phyloP scores from a whole-genome alignment of 495 filamentous ascomycete genomes.

The Lichina pygmaea region DNA sequence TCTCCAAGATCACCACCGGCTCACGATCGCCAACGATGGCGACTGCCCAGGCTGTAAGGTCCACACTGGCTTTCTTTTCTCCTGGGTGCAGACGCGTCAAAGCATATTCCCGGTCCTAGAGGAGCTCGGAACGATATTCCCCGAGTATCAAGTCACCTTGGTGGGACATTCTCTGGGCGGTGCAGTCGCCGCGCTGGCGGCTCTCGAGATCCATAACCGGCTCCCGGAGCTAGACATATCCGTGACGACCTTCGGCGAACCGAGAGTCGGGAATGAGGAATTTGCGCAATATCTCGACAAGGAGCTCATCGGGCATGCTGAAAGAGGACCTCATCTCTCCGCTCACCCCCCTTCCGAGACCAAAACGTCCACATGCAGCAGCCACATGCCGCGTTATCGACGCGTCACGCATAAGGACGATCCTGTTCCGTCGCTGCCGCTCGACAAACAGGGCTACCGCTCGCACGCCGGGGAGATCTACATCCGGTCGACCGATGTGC shows the following conservation, averaged over 20 bases:
- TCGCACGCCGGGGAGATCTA: slow-evolving; percentile 71
- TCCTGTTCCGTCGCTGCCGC: slow-evolving; percentile 68
- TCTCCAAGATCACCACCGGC: not conserved
- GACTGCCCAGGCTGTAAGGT: slow-evolving; percentile 68
- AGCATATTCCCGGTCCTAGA: slow-evolving; percentile 32
- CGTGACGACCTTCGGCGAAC: slow-evolving; percentile 87
- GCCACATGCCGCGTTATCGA: slow-evolving; percentile 21
- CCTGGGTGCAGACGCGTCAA: slow-evolving; percentile 48
- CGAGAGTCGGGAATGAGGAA: slow-evolving; percentile 49
- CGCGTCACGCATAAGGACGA: slow-evolving; percentile 69
- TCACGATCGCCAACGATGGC: not conserved
- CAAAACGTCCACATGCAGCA: slow-evolving; percentile 3
- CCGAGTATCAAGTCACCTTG: slow-evolving; percentile 43
- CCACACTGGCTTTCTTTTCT: slow-evolving; percentile 65
- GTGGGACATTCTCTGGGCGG: slow-evolving; percentile 85
- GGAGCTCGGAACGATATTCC: slow-evolving; percentile 25
- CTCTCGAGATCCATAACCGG: slow-evolving; percentile 38
- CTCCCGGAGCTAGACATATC: slow-evolving; percentile 31
- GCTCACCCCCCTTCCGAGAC: not conserved
- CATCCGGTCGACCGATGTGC: slow-evolving; percentile 41
- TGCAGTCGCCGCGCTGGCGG: slow-evolving; percentile 71
- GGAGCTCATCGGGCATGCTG: slow-evolving; percentile 10
- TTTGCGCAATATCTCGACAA: slow-evolving; percentile 41
- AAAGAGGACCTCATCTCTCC: not conserved
- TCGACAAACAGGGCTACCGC: slow-evolving; percentile 64